A percentile compares a stretch with the other conserved stretches of the same genome.
These are phyloP conservation scores for Tuber umbilicatum DNA, from an alignment of 495 filamentous ascomycete genomes.

Conservation along the genomic window DNA sequence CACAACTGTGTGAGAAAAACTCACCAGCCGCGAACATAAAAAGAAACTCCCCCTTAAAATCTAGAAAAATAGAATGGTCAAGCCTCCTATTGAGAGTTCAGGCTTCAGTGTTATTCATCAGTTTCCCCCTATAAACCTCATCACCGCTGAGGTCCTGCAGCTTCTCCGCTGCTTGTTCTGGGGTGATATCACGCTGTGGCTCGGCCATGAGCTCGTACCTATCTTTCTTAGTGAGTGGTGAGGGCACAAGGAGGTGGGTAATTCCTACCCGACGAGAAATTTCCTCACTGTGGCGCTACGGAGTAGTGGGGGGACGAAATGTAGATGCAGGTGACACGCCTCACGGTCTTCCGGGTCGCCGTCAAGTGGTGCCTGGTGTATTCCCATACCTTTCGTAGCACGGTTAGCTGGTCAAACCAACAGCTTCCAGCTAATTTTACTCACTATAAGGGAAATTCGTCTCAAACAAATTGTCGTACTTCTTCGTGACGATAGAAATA, in stretches of 20 bases:
- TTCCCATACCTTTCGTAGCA: slow-evolving; percentile 48
- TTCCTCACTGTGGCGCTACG: slow-evolving; percentile 90
- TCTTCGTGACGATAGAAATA: slow-evolving; percentile 74
- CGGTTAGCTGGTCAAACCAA: background rate
- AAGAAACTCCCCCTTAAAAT: background rate
- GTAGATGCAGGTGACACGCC: slow-evolving; percentile 83
- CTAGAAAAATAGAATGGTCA: background rate
- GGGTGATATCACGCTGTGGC: slow-evolving; percentile 94
- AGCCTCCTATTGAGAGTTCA: background rate
- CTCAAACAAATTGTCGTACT: slow-evolving; percentile 96
- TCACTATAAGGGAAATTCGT: slow-evolving; percentile 87
- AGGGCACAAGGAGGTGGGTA: background rate
- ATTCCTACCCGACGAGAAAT: slow-evolving; percentile 74
- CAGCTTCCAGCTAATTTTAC: slow-evolving; percentile 39
- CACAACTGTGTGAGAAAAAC: background rate
- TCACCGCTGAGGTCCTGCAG: slow-evolving; percentile 66
- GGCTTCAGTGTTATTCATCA: slow-evolving; percentile 40
- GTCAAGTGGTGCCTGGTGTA: slow-evolving; percentile 89
- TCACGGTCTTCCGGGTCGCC: slow-evolving; percentile 79
- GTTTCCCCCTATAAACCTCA: slow-evolving; percentile 70
- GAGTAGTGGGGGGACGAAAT: slow-evolving; percentile 92
- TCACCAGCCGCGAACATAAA: background rate
- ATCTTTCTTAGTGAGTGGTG: background rate
- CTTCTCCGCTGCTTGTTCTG: slow-evolving; percentile 82
- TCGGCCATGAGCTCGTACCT: slow-evolving; percentile 91